Evolutionary conservation across 169 alveolate species (phyloP), one percentile per base, ranked within the genome.

Genomic region (Babesia microti): DNA sequence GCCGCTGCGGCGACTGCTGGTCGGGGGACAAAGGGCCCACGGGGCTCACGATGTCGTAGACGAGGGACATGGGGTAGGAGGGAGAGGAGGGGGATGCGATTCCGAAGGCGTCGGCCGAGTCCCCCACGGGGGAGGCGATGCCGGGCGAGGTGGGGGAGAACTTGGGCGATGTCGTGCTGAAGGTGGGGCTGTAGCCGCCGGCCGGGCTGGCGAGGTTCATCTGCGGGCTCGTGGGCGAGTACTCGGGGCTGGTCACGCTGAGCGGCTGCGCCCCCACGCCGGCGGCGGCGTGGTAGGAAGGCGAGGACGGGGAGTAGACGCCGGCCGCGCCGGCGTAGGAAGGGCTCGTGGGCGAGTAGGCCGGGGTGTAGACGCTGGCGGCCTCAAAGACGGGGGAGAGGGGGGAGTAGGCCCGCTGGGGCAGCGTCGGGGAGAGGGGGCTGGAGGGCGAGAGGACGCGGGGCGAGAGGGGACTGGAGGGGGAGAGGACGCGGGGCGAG

Each of bases 191-290:
- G 22, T 52, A 27, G 72, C 51, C 7, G 72, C 67, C 0, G 73
- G 73, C 59, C 43, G 68, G 27, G 50, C 84, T 23, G 90, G 90
- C n/a, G 95, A 88, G 1, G 95, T 85, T 1, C 95, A 95, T 0
- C 1, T 79, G 73, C 0, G 97, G 95, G 1, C 91, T 78, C 22
- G 90, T 54, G 5, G 94, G 93, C 3, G 83, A 78, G 46, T 83
- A 75, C 34, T 59, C 68, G 23, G 92, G 93, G 3, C 84, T 69
- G 0, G 92, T 61, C 2, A 48, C 58, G n/a, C 59, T 48, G 19
- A 48, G 49, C 9, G 32, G 43, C 9, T 58, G 68, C 6, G 68
- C 47, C 15, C 43, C 41, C 4, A 49, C 42, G 26, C 26, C 33
- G 24, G 47, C 49, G 24, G 51, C 17, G 59, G 85, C 47, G 49